phyloP scores from a whole-genome alignment of 2,329 filamentous ascomycete genomes.

The Orbilia ellipsospora region DNA sequence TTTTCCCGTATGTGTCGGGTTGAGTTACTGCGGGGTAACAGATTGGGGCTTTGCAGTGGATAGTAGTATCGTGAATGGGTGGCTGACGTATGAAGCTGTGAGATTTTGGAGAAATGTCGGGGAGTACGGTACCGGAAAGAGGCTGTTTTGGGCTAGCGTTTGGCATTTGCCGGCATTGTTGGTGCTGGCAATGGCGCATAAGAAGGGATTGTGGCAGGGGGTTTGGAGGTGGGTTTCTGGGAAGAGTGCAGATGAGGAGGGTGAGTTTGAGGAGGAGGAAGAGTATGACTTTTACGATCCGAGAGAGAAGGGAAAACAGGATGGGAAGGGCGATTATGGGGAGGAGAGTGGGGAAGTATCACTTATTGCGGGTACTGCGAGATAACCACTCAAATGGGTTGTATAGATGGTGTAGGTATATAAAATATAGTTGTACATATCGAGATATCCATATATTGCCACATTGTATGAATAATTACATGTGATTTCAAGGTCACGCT shows the following conservation, averaged over 20 bases:
- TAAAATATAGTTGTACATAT: conserved; percentile 4
- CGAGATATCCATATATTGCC: background rate
- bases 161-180: conserved; percentile 93
- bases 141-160: conserved; percentile 95
- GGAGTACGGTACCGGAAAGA: conserved; percentile 80
- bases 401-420: background rate
- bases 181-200: conserved; percentile 89
- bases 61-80: conserved; percentile 83
- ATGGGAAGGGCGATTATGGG: conserved; percentile 34
- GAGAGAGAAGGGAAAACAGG: background rate
- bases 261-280: conserved; percentile 68
- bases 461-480: background rate
- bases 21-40: conserved; percentile 83
- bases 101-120: conserved; percentile 81
- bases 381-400: background rate
- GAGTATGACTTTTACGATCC: conserved; percentile 58
- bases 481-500: too few relatives aligned
- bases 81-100: conserved; percentile 83
- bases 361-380: conserved; percentile 41
- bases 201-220: conserved; percentile 89
- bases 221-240: conserved; percentile 78
- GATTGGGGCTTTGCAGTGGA: conserved; percentile 86
- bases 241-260: conserved; percentile 67
- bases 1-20: conserved; percentile 82
- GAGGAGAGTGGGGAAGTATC: conserved; percentile 41